These are phyloP conservation scores for Rhododendron williamsianum DNA, from an alignment of 148 eudicot genomes.

Conservation along the genomic window DNA sequence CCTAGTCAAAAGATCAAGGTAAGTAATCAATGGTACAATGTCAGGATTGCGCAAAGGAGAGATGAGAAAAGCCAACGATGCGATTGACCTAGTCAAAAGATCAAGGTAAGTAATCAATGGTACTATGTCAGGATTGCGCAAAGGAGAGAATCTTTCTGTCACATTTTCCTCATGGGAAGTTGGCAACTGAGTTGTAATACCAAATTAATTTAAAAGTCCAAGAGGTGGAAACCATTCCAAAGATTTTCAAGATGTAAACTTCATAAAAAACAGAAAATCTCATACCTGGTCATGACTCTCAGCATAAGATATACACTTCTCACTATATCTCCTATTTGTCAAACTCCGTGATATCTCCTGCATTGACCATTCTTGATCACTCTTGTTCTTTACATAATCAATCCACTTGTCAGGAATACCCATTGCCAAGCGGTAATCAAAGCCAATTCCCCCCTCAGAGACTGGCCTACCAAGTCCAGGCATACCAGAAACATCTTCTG, in stretches of 20 bases:
- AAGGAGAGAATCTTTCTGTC: neutral
- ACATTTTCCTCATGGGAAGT: neutral
- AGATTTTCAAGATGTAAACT: neutral
- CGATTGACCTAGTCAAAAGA: neutral
- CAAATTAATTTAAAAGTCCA: neutral
- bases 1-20: neutral
- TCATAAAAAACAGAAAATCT: slow-evolving; percentile 12
- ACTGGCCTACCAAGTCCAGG: slow-evolving; percentile 89
- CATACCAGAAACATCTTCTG: slow-evolving; percentile 99
- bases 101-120: slow-evolving; percentile 1
- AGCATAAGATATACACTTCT: slow-evolving; percentile 94
- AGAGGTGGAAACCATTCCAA: neutral
- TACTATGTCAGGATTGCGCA: slow-evolving; percentile 10
- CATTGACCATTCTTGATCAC: slow-evolving; percentile 82
- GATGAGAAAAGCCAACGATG: neutral
- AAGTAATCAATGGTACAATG: slow-evolving; percentile 14
- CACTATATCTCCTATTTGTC: slow-evolving; percentile 92
- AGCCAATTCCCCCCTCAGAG: slow-evolving; percentile 84
- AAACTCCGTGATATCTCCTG: slow-evolving; percentile 62
- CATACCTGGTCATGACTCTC: slow-evolving; percentile 98
- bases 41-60: neutral
- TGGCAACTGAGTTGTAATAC: neutral
- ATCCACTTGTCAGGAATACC: slow-evolving; percentile 98
- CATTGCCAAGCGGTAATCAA: slow-evolving; percentile 95
- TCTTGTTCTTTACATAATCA: slow-evolving; percentile 82